A percentile compares a stretch with the other conserved stretches of the same genome.
Evolutionary conservation across 1,139 yeast species (phyloP).

Genomic region (Yamadazyma oceani): DNA sequence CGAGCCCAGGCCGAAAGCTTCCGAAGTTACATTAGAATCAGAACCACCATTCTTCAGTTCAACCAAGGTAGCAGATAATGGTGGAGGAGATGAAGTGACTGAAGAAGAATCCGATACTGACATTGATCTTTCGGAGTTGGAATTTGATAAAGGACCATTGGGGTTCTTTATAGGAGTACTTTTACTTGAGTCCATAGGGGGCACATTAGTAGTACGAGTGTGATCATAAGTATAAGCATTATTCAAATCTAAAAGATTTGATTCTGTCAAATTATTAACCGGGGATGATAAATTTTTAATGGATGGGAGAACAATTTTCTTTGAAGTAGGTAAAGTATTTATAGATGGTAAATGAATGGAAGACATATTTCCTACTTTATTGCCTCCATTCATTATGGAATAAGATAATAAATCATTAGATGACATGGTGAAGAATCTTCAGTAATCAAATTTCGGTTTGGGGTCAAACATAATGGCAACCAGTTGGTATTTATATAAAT

Average conservation of each 20-base stretch:
- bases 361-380: constrained; percentile 11
- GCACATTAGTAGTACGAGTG: constrained; percentile 2
- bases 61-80: neutral
- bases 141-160: constrained; percentile 1
- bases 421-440: constrained; percentile 16
- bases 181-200: constrained; percentile 6
- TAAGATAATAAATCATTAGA: constrained; percentile 33
- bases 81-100: constrained; percentile 13
- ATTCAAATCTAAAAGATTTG: constrained; percentile 15
- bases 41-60: neutral
- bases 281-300: constrained; percentile 9
- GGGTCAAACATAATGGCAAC: no score
- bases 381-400: constrained; percentile 32
- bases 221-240: constrained; percentile 5
- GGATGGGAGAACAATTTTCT: constrained; percentile 19
- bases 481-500: constrained; percentile 13
- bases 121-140: constrained; percentile 16
- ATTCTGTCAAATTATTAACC: constrained; percentile 19
- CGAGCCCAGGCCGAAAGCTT: no score
- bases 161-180: neutral
- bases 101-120: constrained; percentile 8
- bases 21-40: no score
- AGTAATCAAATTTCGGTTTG: constrained; percentile 1
- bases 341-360: constrained; percentile 11
- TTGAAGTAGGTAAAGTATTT: constrained; percentile 7